Evolutionary conservation across 2,329 filamentous ascomycete species (phyloP).

Genomic region (Blastomyces silverae): DNA sequence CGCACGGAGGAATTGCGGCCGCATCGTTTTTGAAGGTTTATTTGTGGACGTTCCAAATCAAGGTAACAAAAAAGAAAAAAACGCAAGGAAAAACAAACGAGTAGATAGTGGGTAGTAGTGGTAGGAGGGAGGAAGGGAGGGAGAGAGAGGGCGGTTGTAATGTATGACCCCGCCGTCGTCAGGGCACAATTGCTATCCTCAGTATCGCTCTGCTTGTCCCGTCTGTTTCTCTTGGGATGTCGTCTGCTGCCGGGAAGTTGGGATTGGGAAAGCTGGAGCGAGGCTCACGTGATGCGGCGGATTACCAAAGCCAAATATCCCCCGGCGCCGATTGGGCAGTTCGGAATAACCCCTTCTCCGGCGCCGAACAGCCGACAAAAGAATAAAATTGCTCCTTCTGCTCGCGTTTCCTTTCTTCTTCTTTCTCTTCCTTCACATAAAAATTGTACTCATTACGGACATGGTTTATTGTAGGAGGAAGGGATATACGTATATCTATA

Average conservation of each 20-base stretch:
- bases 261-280: neutral
- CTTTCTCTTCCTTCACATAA: slow-evolving; percentile 36
- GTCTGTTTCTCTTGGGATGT: neutral
- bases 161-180: neutral
- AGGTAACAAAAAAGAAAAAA: no score
- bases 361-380: neutral
- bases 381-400: slow-evolving; percentile 16
- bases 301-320: slow-evolving; percentile 32
- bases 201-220: neutral
- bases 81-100: no score
- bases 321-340: slow-evolving; percentile 18
- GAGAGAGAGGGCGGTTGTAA: slow-evolving; percentile 8
- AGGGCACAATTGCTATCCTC: slow-evolving; percentile 1
- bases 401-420: slow-evolving; percentile 23
- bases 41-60: slow-evolving; percentile 17
- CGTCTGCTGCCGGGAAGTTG: neutral
- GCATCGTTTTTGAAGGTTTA: slow-evolving; percentile 45
- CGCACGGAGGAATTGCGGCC: slow-evolving; percentile 58
- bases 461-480: slow-evolving; percentile 60
- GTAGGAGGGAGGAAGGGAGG: neutral
- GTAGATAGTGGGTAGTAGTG: no score
- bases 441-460: slow-evolving; percentile 53
- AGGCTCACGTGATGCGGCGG: slow-evolving; percentile 8
- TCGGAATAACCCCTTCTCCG: neutral
- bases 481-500: slow-evolving; percentile 22